Percentiles rank a stretch among this genome's conserved stretches.
Conservation (phyloP, 2,329 filamentous ascomycete genomes). For the Exophiala aquamarina region DNA sequence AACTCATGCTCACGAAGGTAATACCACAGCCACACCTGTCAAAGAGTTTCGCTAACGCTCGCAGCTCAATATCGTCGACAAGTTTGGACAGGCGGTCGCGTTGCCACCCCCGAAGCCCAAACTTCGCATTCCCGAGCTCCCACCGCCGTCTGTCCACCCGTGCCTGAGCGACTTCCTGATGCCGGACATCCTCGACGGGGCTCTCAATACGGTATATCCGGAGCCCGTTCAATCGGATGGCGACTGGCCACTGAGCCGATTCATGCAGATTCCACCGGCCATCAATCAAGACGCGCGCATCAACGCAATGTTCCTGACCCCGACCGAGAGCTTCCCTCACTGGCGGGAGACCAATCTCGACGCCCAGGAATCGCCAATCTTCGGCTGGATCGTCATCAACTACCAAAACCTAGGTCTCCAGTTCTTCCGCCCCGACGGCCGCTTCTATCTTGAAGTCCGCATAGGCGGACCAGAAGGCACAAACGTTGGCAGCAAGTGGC, state of each 20-base stretch:
- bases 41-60: too few relatives aligned
- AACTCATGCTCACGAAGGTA: slow-evolving; percentile 47
- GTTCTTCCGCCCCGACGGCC: slow-evolving; percentile 32
- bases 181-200: slow-evolving; percentile 32
- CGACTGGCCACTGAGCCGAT: slow-evolving; percentile 31
- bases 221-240: background rate
- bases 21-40: too few relatives aligned
- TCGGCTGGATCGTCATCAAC: slow-evolving; percentile 34
- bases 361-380: slow-evolving; percentile 30
- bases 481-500: slow-evolving; percentile 16
- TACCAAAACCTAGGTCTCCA: slow-evolving; percentile 32
- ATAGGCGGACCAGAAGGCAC: slow-evolving; percentile 21
- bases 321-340: background rate
- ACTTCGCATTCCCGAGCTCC: slow-evolving; percentile 17
- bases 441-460: slow-evolving; percentile 33
- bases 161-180: slow-evolving; percentile 38
- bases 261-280: slow-evolving; percentile 41
- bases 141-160: slow-evolving; percentile 27
- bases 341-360: slow-evolving; percentile 22
- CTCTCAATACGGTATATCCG: slow-evolving; percentile 19
- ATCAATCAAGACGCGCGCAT: slow-evolving; percentile 33
- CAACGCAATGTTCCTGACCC: slow-evolving; percentile 28
- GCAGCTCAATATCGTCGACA: slow-evolving; percentile 52
- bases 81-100: slow-evolving; percentile 47
- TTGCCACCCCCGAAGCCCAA: slow-evolving; percentile 2